Conservation (phyloP, 2,329 filamentous ascomycete species). For the Juglanconis sp. region DNA sequence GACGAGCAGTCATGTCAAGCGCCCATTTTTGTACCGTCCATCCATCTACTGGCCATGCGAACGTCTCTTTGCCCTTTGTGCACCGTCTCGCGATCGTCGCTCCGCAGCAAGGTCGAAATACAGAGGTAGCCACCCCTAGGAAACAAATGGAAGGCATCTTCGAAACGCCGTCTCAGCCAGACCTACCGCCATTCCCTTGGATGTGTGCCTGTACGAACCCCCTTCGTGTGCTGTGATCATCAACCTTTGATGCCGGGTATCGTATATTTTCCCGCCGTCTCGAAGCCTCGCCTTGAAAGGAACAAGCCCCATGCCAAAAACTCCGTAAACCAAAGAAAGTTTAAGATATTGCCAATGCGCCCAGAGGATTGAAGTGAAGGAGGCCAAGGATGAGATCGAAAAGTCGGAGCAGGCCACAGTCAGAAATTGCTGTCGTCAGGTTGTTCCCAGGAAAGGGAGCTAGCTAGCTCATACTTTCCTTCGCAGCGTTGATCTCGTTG, state of each 20-base stretch:
- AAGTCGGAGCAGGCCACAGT: no score
- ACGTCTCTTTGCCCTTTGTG: neutral
- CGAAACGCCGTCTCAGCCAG: neutral
- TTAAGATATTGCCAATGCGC: neutral
- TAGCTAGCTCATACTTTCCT: neutral
- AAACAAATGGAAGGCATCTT: neutral
- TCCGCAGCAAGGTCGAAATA: neutral
- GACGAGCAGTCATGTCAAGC: neutral
- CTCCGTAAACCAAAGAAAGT: neutral
- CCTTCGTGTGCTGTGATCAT: constrained; percentile 6
- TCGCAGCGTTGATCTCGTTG: constrained; percentile 14
- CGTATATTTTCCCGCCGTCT: constrained; percentile 17
- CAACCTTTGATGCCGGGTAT: constrained; percentile 16
- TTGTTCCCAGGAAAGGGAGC: neutral
- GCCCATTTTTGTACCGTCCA: neutral
- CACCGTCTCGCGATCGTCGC: neutral
- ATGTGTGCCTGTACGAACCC: constrained; percentile 1
- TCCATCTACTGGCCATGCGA: neutral
- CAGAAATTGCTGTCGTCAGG: neutral
- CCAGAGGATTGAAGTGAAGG: no score
- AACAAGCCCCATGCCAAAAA: neutral
- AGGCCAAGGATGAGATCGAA: no score
- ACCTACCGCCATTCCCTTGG: neutral
- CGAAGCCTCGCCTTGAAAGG: neutral
- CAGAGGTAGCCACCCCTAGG: neutral